Conservation (phyloP, 345 rosid species). For the Hibiscus mutabilis region DNA sequence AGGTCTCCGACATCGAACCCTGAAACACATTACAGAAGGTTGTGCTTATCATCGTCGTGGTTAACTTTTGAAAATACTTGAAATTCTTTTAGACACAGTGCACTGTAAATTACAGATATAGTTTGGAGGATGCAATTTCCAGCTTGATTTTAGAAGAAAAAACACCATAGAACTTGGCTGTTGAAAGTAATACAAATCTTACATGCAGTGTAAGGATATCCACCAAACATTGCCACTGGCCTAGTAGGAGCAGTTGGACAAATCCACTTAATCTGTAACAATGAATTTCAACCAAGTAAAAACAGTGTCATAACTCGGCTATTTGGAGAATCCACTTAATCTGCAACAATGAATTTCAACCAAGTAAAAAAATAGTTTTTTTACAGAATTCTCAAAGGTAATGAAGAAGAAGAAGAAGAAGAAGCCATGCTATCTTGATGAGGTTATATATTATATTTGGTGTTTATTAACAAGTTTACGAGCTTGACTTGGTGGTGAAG, state of each 20-base stretch:
- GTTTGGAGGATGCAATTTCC: not conserved
- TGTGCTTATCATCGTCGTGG: slow-evolving; percentile 2
- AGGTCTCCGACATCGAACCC: slow-evolving; percentile 74
- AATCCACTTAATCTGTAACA: slow-evolving; percentile 69
- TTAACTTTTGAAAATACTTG: not conserved
- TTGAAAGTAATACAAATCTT: slow-evolving; percentile 24
- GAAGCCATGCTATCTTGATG: too few species aligned
- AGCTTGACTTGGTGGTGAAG: too few species aligned
- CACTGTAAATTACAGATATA: not conserved
- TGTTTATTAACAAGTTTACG: too few species aligned
- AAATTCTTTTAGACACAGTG: not conserved
- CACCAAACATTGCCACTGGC: slow-evolving; percentile 61
- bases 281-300: not conserved
- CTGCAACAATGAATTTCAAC: too few species aligned
- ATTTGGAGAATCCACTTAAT: too few species aligned
- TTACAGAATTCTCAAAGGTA: too few species aligned
- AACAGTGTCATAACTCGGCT: not conserved
- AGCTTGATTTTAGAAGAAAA: not conserved
- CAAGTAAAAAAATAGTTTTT: too few species aligned
- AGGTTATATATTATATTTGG: too few species aligned
- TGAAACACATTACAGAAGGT: slow-evolving; percentile 17
- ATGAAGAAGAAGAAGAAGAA: too few species aligned
- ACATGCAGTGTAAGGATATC: slow-evolving; percentile 79
- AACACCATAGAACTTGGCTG: not conserved
- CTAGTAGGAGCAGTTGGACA: slow-evolving; percentile 82